A percentile compares a stretch with the other conserved stretches of the same genome.
Conservation (phyloP, 345 rosid genomes). For the Lenwebbia sp. region DNA sequence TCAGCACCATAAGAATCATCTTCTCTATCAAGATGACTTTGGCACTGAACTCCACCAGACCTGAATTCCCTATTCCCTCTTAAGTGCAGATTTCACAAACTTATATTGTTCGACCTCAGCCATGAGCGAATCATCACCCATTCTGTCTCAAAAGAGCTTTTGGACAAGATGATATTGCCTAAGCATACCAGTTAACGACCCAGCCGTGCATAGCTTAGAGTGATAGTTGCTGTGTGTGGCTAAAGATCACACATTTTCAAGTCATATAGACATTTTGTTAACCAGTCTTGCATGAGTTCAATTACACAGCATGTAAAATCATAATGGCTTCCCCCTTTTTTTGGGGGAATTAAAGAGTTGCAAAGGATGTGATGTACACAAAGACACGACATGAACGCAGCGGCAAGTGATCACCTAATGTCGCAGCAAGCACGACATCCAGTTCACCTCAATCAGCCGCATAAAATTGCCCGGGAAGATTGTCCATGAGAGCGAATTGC, state of each 20-base stretch:
- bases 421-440: background rate
- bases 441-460: slow-evolving; percentile 2
- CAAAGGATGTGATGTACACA: background rate
- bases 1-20: background rate
- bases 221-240: background rate
- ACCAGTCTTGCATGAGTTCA: background rate
- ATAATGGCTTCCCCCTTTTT: background rate
- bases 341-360: background rate
- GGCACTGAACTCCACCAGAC: background rate
- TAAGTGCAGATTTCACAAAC: background rate
- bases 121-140: background rate
- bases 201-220: background rate
- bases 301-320: background rate
- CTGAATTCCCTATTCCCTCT: background rate
- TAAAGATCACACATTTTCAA: background rate
- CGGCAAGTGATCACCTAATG: background rate
- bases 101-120: background rate
- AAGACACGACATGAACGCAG: background rate
- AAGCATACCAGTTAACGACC: background rate
- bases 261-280: background rate
- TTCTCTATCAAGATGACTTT: background rate
- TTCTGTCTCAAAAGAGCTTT: background rate
- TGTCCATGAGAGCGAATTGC: slow-evolving; percentile 14
- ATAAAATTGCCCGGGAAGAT: background rate
- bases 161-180: background rate